Conservation (phyloP, 352 stramenopile species). For the Globisporangium acanthophoron region DNA sequence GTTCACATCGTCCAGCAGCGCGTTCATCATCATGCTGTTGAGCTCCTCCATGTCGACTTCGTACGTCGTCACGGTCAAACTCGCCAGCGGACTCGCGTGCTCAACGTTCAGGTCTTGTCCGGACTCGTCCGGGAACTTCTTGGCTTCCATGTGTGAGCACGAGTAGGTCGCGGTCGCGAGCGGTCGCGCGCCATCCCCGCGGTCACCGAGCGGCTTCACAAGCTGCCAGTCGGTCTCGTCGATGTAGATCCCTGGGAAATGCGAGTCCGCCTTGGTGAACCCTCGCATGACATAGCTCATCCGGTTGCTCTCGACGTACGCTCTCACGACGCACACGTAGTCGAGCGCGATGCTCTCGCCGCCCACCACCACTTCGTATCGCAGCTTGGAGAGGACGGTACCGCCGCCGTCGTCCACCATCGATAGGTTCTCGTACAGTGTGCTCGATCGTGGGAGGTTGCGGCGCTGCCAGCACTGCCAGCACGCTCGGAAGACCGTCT, state of each 20-base stretch:
- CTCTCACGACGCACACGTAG: not conserved
- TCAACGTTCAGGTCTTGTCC: not conserved
- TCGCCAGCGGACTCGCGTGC: conserved; percentile 1
- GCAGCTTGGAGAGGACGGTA: conserved; percentile 1
- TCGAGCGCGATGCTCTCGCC: conserved; percentile 7
- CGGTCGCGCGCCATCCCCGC: not conserved
- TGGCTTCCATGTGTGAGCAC: conserved; percentile 7
- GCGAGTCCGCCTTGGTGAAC: conserved; percentile 1
- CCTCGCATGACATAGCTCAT: not conserved
- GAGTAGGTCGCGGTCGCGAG: conserved; percentile 1
- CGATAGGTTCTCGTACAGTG: not conserved
- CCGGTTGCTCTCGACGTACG: conserved; percentile 1
- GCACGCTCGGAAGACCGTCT: conserved; percentile 1
- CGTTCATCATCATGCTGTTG: conserved; percentile 5
- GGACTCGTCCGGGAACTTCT: not conserved
- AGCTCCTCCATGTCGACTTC: conserved; percentile 7
- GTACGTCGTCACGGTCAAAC: not conserved
- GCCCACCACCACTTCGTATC: not conserved
- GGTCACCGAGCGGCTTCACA: not conserved
- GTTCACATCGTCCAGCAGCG: conserved; percentile 1
- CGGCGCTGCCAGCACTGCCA: conserved; percentile 10
- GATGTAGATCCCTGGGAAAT: conserved; percentile 12
- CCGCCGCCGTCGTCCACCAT: not conserved
- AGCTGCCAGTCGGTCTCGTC: conserved; percentile 12
- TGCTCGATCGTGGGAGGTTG: not conserved